Conservation (phyloP, 306 rosid genomes). For the Sicyos baderoa region DNA sequence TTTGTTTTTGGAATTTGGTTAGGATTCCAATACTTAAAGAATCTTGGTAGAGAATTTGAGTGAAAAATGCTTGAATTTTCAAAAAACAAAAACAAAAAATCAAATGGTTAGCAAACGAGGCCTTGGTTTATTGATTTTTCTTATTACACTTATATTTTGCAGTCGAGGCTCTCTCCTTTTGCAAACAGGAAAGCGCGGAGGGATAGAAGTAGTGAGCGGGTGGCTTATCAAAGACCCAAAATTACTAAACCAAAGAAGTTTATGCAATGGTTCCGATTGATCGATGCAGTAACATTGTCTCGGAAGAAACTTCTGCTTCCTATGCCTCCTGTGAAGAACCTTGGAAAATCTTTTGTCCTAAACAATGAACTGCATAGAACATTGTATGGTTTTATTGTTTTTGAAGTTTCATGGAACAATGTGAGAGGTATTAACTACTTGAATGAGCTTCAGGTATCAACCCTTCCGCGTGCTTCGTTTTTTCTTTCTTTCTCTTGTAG, state of each 20-base stretch:
- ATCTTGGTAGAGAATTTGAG: no score
- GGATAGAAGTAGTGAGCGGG: conserved; percentile 40
- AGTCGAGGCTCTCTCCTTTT: conserved; percentile 97
- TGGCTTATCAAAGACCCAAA: conserved; percentile 35
- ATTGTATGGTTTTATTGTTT: conserved; percentile 75
- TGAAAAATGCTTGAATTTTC: no score
- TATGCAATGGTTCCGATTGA: conserved; percentile 54
- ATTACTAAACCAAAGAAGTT: conserved; percentile 34
- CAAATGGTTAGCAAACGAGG: neutral
- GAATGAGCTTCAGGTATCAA: conserved; percentile 82
- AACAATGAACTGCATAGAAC: conserved; percentile 73
- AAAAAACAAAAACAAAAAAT: no score
- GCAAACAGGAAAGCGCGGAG: conserved; percentile 58
- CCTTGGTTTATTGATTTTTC: conserved; percentile 20
- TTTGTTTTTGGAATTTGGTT: no score
- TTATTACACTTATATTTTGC: conserved; percentile 12
- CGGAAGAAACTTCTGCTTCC: conserved; percentile 70
- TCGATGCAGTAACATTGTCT: conserved; percentile 50
- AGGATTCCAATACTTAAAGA: no score
- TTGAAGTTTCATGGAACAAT: conserved; percentile 70
- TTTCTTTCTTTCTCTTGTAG: conserved; percentile 15
- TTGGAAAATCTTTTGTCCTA: conserved; percentile 50
- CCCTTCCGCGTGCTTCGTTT: neutral
- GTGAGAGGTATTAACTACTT: conserved; percentile 89
- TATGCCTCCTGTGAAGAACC: conserved; percentile 74